These are phyloP conservation scores for Helichrysum umbraculigerum DNA, from an alignment of 129 eudicot species.

Conservation along the genomic window DNA sequence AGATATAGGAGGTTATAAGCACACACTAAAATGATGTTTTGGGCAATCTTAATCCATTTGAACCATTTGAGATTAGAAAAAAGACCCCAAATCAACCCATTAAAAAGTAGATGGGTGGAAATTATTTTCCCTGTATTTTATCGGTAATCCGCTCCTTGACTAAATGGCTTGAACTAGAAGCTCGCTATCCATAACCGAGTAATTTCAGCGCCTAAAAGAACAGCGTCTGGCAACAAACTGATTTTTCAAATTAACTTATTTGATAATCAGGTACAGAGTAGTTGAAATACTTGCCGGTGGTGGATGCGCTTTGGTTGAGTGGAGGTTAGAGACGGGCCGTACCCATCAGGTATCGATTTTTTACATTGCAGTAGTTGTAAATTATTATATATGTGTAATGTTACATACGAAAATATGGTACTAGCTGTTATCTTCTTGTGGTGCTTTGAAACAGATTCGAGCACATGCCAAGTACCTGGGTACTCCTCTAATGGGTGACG, in stretches of 20 bases:
- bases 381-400: not conserved
- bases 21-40: not conserved
- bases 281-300: slow-evolving; percentile 91
- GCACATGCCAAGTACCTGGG: slow-evolving; percentile 93
- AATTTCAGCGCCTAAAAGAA: not conserved
- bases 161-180: slow-evolving; percentile 1
- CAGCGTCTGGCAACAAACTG: not conserved
- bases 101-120: too few relatives aligned
- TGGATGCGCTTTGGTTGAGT: slow-evolving; percentile 89
- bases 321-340: slow-evolving; percentile 95
- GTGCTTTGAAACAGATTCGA: slow-evolving; percentile 55
- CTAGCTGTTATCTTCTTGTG: slow-evolving; percentile 6
- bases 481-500: slow-evolving; percentile 88
- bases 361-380: not conserved
- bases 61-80: not conserved
- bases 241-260: slow-evolving; percentile 12
- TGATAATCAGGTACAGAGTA: slow-evolving; percentile 67
- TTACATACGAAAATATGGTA: not conserved
- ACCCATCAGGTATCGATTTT: slow-evolving; percentile 76
- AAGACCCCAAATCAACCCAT: not conserved
- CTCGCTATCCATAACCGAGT: not conserved
- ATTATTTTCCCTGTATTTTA: slow-evolving; percentile 10
- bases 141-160: not conserved
- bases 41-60: not conserved
- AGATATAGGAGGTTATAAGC: not conserved